Percentiles rank a stretch among this genome's conserved stretches.
These are phyloP conservation scores for Exserohilum rostratum DNA, from an alignment of 2,329 filamentous ascomycete genomes.

Conservation along the genomic window DNA sequence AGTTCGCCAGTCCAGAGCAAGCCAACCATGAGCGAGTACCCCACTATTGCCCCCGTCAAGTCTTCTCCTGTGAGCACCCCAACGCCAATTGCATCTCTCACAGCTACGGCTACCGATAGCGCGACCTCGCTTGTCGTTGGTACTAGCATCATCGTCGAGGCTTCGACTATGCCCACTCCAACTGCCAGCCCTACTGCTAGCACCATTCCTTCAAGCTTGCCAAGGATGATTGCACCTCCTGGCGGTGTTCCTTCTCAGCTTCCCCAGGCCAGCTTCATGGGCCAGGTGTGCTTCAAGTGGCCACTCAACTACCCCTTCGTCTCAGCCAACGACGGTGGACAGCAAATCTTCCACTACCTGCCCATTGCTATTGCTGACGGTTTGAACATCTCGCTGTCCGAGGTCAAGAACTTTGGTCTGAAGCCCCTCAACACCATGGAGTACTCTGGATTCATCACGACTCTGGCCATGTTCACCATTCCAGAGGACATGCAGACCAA, in stretches of 20 bases:
- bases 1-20: neutral
- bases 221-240: conserved; percentile 76
- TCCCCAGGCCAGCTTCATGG: conserved; percentile 70
- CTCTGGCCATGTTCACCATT: conserved; percentile 65
- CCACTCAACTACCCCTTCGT: conserved; percentile 86
- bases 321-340: conserved; percentile 71
- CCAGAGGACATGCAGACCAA: conserved; percentile 56
- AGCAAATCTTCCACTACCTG: conserved; percentile 83
- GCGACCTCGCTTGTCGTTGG: conserved; percentile 59
- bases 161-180: conserved; percentile 53
- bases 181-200: conserved; percentile 49
- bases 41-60: conserved; percentile 21
- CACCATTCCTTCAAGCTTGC: conserved; percentile 69
- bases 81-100: conserved; percentile 49
- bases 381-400: conserved; percentile 55
- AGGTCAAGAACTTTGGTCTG: conserved; percentile 73
- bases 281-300: conserved; percentile 85
- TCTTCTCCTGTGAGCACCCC: conserved; percentile 28
- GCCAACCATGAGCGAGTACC: conserved; percentile 14
- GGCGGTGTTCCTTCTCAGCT: conserved; percentile 58
- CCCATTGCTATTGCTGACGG: conserved; percentile 73
- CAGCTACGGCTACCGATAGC: conserved; percentile 54
- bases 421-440: conserved; percentile 75
- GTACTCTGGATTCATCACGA: conserved; percentile 79
- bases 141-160: conserved; percentile 66